Evolutionary conservation across 768 basidiomycete genomes (phyloP).

Genomic region (Hortiboletus flavorubellus): DNA sequence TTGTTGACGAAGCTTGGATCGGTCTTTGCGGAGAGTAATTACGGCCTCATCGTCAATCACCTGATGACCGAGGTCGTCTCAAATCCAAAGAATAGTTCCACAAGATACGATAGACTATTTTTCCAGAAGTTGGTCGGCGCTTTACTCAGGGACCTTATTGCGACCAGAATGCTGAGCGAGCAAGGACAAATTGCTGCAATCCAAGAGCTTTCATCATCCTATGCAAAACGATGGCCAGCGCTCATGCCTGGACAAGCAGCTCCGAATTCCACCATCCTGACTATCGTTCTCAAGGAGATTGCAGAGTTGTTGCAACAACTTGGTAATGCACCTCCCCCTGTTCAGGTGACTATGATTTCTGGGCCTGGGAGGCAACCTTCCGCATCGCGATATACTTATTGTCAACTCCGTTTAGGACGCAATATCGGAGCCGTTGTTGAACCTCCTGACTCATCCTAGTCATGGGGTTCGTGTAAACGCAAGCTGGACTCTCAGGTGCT

Average conservation of each 20-base stretch:
- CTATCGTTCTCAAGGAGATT: conserved; percentile 77
- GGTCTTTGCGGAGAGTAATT: conserved; percentile 78
- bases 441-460: conserved; percentile 82
- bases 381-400: not conserved
- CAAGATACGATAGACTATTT: conserved; percentile 72
- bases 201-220: conserved; percentile 76
- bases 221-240: conserved; percentile 89
- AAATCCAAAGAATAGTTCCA: conserved; percentile 47
- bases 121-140: conserved; percentile 72
- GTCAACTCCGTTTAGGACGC: conserved; percentile 54
- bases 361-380: not conserved
- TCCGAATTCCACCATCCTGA: conserved; percentile 63
- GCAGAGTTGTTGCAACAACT: conserved; percentile 84
- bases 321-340: conserved; percentile 87
- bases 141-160: conserved; percentile 81
- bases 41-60: conserved; percentile 73
- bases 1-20: conserved; percentile 73
- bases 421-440: conserved; percentile 78
- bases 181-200: conserved; percentile 92
- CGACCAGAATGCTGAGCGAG: conserved; percentile 85
- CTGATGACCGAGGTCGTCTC: conserved; percentile 75
- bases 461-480: conserved; percentile 85
- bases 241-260: conserved; percentile 83
- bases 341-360: conserved; percentile 53
- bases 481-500: conserved; percentile 84